Base-by-base conservation (phyloP, 2,329 filamentous ascomycete genomes). In the Ceratocystis harringtonii region DNA sequence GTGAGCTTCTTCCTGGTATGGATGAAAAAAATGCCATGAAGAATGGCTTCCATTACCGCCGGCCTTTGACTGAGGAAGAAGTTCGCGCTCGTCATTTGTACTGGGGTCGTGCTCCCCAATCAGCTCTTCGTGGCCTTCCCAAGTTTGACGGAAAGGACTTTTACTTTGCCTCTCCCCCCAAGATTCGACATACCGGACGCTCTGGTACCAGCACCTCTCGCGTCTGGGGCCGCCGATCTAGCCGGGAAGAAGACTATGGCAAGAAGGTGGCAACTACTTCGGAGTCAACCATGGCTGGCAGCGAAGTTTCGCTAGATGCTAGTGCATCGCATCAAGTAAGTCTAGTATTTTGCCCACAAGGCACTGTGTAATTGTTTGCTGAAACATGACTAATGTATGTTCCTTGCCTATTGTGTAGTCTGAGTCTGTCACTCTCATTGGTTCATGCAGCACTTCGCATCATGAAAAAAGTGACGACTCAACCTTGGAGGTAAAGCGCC, bases 61-160 rank as follows among this genome's bases (percentile, higher is more conserved):
- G 84, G 63, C 76, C 80, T n/a, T 73, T 86, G 41, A 86, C 79
- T 0, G 76, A 80, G 2, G 82, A 83, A 62, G 84, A 87, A 70
- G 73, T 80, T 58, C 79, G 80, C 64, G 81, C 84, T 68, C 80
- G 83, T 57, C 78, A 80, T 68, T 73, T 84, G 68, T 86, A 84
- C 71, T 86, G 83, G 81, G 82, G 81, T 8, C 79, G 81, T 55
- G 78, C 80, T 17, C 78, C 82, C 52, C 76, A 74, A 36, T 77
- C 79, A 68, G 76, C 77, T 12, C 76, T 79, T 61, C 77, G 75
- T 43, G 81, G 82, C 1, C 74, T 85, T 50, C 83, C 84, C 43
- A 85, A 83, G 71, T 87, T 84, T 69, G 83, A 86, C 69, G 83
- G 84, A 28, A 84, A 83, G 71, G 78, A 85, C 71, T 86, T 86